Evolutionary conservation across 257 asterid species (phyloP), one percentile per base, ranked within the genome.

Genomic region (Salvia hispanica): DNA sequence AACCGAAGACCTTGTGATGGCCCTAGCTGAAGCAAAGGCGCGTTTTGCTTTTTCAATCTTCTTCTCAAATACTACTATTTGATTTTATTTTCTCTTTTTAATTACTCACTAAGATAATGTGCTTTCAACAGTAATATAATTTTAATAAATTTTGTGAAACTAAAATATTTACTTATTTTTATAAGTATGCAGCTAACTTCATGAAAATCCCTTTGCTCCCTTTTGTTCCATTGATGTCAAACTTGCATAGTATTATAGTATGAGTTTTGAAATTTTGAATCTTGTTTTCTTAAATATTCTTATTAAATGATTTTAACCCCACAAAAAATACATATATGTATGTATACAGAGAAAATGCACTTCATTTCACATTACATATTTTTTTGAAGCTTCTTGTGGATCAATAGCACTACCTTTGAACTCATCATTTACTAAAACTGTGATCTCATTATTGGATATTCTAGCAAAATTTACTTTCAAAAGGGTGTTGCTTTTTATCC

Each of bases 11-110:
- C 85, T 91, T 55, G 95, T 91, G n/a, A 76, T 80, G 81, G 84
- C 85, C 78, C 82, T 91, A 48, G 97, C 97, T 15, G 93, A 88
- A 76, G 96, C 96, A 31, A 91, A 88, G 97, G 96, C 86, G 72
- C 40, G 37, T 40, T 14, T 8, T 58, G 13, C 55, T 53, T n/a
- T 48, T 36, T 25, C 45, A 53, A 13, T 51, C 34, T 55, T 53
- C 12, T 16, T 56, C 45, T 46, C 33, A 51, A 15, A 58, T 21
- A 21, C 1, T 25, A 67, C n/a, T n/a, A n/a, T 43, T n/a, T 70
- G 33, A 28, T 48, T 9, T 47, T 21, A 21, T 21, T 51, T 60
- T 34, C 2, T 58, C 31, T 34, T 64, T 6, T 54, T 21, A 47
- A 5, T 18, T 37, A 42, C 39, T 60, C 69, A 52, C 51, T 8